These are phyloP conservation scores for Claviceps monticola DNA, from an alignment of 2,329 filamentous ascomycete genomes.

Conservation along the genomic window DNA sequence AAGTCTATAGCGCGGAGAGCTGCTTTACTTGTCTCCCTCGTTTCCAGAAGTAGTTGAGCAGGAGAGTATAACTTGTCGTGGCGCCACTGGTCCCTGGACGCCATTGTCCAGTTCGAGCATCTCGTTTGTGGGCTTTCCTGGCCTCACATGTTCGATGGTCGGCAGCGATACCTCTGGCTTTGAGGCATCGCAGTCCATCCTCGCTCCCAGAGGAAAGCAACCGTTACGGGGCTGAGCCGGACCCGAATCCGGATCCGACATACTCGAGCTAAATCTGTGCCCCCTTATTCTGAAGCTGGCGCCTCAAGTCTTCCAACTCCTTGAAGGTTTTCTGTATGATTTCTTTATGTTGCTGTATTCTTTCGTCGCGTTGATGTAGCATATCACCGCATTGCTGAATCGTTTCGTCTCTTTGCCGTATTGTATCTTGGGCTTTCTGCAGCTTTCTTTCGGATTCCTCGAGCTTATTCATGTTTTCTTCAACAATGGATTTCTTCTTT, in stretches of 20 bases:
- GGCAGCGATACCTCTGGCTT: slow-evolving; percentile 24
- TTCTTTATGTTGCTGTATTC: too few relatives aligned
- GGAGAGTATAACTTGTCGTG: slow-evolving; percentile 19
- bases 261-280: slow-evolving; percentile 34
- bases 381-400: too few relatives aligned
- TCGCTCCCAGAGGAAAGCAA: slow-evolving; percentile 24
- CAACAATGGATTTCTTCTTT: slow-evolving; percentile 63
- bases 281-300: slow-evolving; percentile 41
- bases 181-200: slow-evolving; percentile 34
- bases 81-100: slow-evolving; percentile 18
- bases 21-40: slow-evolving; percentile 10
- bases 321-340: slow-evolving; percentile 32
- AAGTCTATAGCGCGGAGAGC: slow-evolving; percentile 1
- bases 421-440: slow-evolving; percentile 23
- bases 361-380: too few relatives aligned
- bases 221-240: slow-evolving; percentile 19
- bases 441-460: slow-evolving; percentile 54
- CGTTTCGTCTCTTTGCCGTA: too few relatives aligned
- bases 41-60: slow-evolving; percentile 22
- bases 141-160: slow-evolving; percentile 8
- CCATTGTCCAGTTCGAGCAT: slow-evolving; percentile 24
- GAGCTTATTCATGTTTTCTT: slow-evolving; percentile 55
- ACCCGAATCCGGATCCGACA: slow-evolving; percentile 24
- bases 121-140: slow-evolving; percentile 20
- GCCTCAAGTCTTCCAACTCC: slow-evolving; percentile 37